Conservation (phyloP, 257 asterid genomes). For the Lithospermum erythrorhizon region DNA sequence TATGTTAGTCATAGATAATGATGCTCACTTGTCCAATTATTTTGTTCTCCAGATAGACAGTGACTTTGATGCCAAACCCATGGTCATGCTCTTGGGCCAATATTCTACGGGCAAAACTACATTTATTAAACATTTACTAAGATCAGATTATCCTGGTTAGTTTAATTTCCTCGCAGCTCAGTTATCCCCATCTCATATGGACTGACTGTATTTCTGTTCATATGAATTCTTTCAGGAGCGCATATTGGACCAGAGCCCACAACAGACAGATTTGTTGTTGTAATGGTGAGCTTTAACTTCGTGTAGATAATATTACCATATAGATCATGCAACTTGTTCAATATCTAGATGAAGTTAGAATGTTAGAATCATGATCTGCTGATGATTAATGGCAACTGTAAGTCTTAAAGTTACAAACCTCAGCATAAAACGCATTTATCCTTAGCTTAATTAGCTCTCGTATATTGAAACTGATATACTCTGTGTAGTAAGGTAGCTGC, state of each 20-base stretch:
- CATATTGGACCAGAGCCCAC: constrained; percentile 99
- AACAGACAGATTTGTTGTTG: constrained; percentile 97
- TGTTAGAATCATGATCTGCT: no score
- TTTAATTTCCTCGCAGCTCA: constrained; percentile 7
- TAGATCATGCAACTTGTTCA: background rate
- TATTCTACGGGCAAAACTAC: constrained; percentile 97
- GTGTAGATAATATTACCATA: constrained; percentile 2
- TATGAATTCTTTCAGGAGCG: constrained; percentile 52
- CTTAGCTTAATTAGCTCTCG: background rate
- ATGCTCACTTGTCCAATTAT: background rate
- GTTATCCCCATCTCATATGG: background rate
- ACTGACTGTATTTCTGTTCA: no score
- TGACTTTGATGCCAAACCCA: constrained; percentile 98
- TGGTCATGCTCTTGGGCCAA: constrained; percentile 99
- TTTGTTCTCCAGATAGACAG: constrained; percentile 33
- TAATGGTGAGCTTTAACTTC: constrained; percentile 49
- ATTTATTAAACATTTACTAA: constrained; percentile 87
- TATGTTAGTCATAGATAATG: no score
- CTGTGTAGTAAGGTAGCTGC: background rate
- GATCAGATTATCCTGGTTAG: constrained; percentile 73
- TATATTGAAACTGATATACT: background rate
- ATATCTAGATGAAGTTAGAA: no score
- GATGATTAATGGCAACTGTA: background rate
- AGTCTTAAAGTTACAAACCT: background rate
- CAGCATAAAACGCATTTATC: background rate